A percentile compares a stretch with the other conserved stretches of the same genome.
Conservation (phyloP, 1,284 basidiomycete species). For the Sphaerobolus stellatus region DNA sequence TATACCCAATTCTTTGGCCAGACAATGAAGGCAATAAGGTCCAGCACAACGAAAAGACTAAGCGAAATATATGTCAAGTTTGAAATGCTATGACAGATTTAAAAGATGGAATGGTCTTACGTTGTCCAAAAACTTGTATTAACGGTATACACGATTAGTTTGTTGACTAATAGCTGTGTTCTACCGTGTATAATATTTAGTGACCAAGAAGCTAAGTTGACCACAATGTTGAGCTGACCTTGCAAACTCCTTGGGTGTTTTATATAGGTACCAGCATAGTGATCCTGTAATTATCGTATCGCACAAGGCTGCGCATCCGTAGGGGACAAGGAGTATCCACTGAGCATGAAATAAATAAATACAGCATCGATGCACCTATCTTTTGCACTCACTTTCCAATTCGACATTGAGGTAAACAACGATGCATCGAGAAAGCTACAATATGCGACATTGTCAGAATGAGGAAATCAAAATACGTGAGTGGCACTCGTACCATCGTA, state of each 20-base stretch:
- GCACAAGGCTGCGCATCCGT: not conserved
- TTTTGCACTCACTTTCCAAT: no score
- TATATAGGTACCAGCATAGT: conserved; percentile 1
- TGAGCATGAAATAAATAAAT: not conserved
- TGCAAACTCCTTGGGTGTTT: not conserved
- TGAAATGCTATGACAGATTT: no score
- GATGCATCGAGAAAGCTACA: no score
- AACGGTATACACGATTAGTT: conserved; percentile 3
- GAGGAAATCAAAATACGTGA: no score
- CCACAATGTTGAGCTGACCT: conserved; percentile 2
- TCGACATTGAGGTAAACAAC: no score
- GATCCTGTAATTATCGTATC: conserved; percentile 1
- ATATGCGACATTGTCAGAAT: no score
- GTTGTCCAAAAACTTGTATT: conserved; percentile 5
- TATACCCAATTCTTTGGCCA: not conserved
- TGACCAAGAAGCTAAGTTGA: not conserved
- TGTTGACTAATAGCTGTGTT: conserved; percentile 2
- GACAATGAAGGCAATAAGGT: not conserved
- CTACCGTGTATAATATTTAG: not conserved
- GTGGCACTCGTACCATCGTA: no score
- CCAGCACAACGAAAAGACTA: not conserved
- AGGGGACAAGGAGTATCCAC: conserved; percentile 8
- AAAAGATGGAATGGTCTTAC: not conserved
- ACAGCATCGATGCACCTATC: no score
- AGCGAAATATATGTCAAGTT: not conserved